These are phyloP conservation scores for Sporobolomyces pararoseus DNA, from an alignment of 768 basidiomycete genomes.

Conservation along the genomic window DNA sequence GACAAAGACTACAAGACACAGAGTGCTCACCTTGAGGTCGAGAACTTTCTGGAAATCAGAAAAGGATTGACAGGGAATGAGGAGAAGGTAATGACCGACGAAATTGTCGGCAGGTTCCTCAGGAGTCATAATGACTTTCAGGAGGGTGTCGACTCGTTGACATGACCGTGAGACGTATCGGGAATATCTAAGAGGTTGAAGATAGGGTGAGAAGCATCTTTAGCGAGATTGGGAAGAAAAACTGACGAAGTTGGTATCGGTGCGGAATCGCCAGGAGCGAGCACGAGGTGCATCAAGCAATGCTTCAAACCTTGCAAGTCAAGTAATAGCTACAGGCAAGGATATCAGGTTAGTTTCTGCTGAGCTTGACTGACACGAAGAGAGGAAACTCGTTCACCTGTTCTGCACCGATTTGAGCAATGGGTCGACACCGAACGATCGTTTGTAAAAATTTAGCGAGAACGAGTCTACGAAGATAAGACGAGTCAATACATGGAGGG, in stretches of 20 bases:
- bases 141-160: slow-evolving; percentile 76
- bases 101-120: slow-evolving; percentile 94
- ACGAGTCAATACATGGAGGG: background rate
- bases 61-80: slow-evolving; percentile 91
- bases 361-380: background rate
- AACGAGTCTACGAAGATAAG: slow-evolving; percentile 59
- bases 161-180: slow-evolving; percentile 76
- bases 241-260: slow-evolving; percentile 46
- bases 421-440: slow-evolving; percentile 80
- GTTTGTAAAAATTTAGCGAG: slow-evolving; percentile 83
- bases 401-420: slow-evolving; percentile 90
- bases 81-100: slow-evolving; percentile 87
- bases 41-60: slow-evolving; percentile 95
- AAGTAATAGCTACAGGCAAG: slow-evolving; percentile 75
- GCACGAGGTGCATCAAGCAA: slow-evolving; percentile 72
- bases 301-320: slow-evolving; percentile 84
- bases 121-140: slow-evolving; percentile 93
- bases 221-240: slow-evolving; percentile 23
- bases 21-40: slow-evolving; percentile 45
- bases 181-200: slow-evolving; percentile 60
- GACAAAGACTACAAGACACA: no score
- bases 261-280: slow-evolving; percentile 38
- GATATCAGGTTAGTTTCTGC: background rate
- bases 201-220: background rate
- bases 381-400: slow-evolving; percentile 58